phyloP scores from a whole-genome alignment of 805 yeast genomes.

The Ogataea pignaliae region DNA sequence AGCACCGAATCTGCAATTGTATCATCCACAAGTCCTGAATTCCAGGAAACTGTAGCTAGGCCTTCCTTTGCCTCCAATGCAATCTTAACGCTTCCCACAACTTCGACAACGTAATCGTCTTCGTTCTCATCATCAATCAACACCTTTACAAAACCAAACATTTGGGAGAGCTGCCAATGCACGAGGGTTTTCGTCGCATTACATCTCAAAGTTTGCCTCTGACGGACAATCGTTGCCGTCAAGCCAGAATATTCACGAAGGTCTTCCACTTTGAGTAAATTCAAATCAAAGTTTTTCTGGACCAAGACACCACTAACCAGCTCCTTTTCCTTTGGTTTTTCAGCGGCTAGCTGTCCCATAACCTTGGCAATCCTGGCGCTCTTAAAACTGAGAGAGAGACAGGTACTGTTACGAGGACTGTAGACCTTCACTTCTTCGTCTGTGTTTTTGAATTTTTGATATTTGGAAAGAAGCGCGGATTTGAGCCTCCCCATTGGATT shows the following conservation, averaged over 20 bases:
- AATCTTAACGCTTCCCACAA: conserved; percentile 62
- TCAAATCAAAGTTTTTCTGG: conserved; percentile 85
- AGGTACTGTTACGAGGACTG: conserved; percentile 89
- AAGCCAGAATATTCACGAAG: conserved; percentile 84
- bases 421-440: conserved; percentile 86
- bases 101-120: conserved; percentile 44
- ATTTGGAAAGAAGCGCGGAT: conserved; percentile 86
- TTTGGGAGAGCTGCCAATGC: conserved; percentile 86
- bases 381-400: conserved; percentile 67
- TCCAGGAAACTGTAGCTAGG: conserved; percentile 78
- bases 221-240: conserved; percentile 78
- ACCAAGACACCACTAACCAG: conserved; percentile 79
- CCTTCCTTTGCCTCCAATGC: conserved; percentile 40
- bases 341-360: conserved; percentile 49
- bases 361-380: conserved; percentile 81
- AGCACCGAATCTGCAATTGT: conserved; percentile 91
- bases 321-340: conserved; percentile 35
- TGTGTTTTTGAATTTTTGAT: conserved; percentile 74
- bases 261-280: conserved; percentile 78
- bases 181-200: conserved; percentile 78
- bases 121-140: conserved; percentile 42
- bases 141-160: conserved; percentile 84
- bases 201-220: conserved; percentile 72
- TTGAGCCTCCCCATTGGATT: conserved; percentile 98
- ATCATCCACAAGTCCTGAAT: conserved; percentile 82